A percentile compares a stretch with the other conserved stretches of the same genome.
Conservation (phyloP, 768 basidiomycete species). For the Leccinum subtestaceum region DNA sequence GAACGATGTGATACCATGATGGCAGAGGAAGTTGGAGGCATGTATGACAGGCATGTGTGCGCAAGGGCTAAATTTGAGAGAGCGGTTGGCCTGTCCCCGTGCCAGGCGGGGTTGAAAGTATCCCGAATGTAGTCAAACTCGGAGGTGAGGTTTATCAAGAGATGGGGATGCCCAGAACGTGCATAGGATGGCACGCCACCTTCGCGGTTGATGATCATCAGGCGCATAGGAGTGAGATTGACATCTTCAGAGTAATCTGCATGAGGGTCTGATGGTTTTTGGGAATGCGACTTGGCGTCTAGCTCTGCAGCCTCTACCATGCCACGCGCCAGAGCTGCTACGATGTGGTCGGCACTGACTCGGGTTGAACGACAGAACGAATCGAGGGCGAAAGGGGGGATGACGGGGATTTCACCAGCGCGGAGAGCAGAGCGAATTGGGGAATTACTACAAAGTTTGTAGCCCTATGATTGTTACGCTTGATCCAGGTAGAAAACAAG, state of each 20-base stretch:
- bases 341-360: conserved; percentile 82
- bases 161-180: conserved; percentile 89
- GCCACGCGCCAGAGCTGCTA: conserved; percentile 82
- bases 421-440: conserved; percentile 85
- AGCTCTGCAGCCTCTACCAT: conserved; percentile 61
- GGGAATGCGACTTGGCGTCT: conserved; percentile 41
- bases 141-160: conserved; percentile 89
- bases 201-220: conserved; percentile 97
- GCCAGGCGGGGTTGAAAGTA: conserved; percentile 82
- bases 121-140: conserved; percentile 83
- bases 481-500: too few relatives aligned
- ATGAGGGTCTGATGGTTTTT: conserved; percentile 31
- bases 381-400: conserved; percentile 90
- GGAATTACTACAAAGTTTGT: too few relatives aligned
- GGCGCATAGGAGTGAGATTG: conserved; percentile 89
- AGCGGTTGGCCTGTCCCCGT: conserved; percentile 74
- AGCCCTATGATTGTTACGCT: too few relatives aligned
- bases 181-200: conserved; percentile 98
- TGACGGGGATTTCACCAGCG: conserved; percentile 94
- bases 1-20: conserved; percentile 98
- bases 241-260: conserved; percentile 48
- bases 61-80: conserved; percentile 84
- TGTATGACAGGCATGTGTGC: conserved; percentile 81
- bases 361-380: conserved; percentile 85
- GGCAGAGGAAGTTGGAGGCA: conserved; percentile 92